Percentiles rank a stretch among this genome's conserved stretches.
Conservation (phyloP, 805 yeast species). For the Blastobotrys parvus region DNA sequence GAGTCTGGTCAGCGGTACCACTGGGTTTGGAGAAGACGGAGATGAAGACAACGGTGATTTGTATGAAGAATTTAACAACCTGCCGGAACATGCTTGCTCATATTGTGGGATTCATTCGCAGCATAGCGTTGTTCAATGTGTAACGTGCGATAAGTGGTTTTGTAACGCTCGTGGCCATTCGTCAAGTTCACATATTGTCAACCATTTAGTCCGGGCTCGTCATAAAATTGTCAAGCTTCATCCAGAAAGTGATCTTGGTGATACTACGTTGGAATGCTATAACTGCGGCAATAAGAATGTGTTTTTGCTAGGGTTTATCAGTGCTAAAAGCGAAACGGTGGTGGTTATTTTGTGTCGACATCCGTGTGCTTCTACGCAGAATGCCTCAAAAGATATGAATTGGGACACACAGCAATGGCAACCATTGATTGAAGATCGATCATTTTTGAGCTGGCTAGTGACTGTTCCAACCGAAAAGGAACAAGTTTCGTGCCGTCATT, state of each 20-base stretch:
- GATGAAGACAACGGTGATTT: conserved; percentile 1
- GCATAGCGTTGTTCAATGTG: conserved; percentile 64
- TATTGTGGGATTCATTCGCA: conserved; percentile 72
- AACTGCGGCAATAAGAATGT: conserved; percentile 79
- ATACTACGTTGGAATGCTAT: conserved; percentile 78
- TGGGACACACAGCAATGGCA: conserved; percentile 92
- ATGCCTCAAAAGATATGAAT: conserved; percentile 54
- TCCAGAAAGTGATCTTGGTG: conserved; percentile 78
- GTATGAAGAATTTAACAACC: conserved; percentile 10
- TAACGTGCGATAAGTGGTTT: conserved; percentile 76
- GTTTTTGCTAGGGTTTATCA: conserved; percentile 75
- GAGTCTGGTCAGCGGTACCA: conserved; percentile 11
- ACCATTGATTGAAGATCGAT: conserved; percentile 71
- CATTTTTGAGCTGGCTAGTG: conserved; percentile 76
- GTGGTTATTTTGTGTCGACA: conserved; percentile 81
- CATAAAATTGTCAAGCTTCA: conserved; percentile 71
- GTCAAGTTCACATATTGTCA: conserved; percentile 71
- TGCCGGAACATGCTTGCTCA: conserved; percentile 39
- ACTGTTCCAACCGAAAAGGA: conserved; percentile 60
- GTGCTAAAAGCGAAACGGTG: conserved; percentile 79
- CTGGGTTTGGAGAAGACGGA: conserved; percentile 2
- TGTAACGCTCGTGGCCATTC: conserved; percentile 63
- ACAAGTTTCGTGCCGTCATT: conserved; percentile 42
- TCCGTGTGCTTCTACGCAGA: conserved; percentile 49
- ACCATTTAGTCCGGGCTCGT: conserved; percentile 72